Conservation (phyloP, 1,284 basidiomycete genomes). For the Thecaphora thlaspeos region DNA sequence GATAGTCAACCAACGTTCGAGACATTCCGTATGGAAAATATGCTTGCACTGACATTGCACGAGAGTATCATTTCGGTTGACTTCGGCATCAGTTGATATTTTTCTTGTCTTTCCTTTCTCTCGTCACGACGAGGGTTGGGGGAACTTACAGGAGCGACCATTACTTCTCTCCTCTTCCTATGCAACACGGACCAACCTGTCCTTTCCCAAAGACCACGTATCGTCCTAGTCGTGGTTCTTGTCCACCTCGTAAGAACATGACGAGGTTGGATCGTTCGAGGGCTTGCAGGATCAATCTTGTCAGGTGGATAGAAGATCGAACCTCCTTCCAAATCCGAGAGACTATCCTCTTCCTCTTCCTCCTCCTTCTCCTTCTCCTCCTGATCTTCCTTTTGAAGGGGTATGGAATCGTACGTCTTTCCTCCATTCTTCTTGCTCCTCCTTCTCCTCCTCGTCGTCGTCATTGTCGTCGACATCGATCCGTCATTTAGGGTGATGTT, state of each 20-base stretch:
- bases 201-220: neutral
- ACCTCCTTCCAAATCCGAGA: too few species aligned
- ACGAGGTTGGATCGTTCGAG: too few species aligned
- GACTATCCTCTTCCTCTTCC: slow-evolving; percentile 3
- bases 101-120: too few species aligned
- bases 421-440: too few species aligned
- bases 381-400: too few species aligned
- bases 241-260: too few species aligned
- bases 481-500: too few species aligned
- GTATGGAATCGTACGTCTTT: too few species aligned
- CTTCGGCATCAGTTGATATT: neutral
- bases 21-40: slow-evolving; percentile 28
- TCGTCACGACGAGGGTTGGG: neutral
- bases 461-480: too few species aligned
- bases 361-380: slow-evolving; percentile 3
- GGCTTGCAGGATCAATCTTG: too few species aligned
- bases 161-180: slow-evolving; percentile 17
- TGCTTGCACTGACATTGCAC: slow-evolving; percentile 23
- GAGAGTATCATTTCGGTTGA: too few species aligned
- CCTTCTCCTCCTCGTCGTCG: too few species aligned
- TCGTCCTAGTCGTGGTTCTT: neutral
- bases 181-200: neutral
- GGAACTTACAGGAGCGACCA: slow-evolving; percentile 14
- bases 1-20: slow-evolving; percentile 32
- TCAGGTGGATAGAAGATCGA: neutral